Percentiles rank a stretch among this genome's conserved stretches.
Evolutionary conservation across 306 rosid species (phyloP).

Genomic region (Castanea mollissima): DNA sequence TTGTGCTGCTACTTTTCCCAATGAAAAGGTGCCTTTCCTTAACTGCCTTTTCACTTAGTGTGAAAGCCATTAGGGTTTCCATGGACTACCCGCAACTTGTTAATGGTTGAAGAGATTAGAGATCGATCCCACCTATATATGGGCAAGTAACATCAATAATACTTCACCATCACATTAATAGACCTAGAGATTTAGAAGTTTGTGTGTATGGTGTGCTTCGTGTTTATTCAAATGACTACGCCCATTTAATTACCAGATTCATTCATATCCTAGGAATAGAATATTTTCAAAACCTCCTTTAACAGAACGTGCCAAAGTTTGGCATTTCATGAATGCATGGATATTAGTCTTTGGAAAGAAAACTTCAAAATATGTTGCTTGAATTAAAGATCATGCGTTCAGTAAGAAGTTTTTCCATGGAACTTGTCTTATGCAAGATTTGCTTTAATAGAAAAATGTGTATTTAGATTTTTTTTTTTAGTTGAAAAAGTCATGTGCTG

Average conservation of each 20-base stretch:
- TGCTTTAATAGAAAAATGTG: too few relatives aligned
- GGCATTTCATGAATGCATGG: too few relatives aligned
- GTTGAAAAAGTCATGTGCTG: too few relatives aligned
- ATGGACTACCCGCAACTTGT: conserved; percentile 23
- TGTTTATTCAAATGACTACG: neutral
- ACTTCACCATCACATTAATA: neutral
- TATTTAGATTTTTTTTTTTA: too few relatives aligned
- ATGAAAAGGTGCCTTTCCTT: conserved; percentile 27
- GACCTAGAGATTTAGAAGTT: neutral
- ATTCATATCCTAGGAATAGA: neutral
- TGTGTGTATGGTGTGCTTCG: neutral
- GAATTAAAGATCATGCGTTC: neutral
- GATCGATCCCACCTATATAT: conserved; percentile 1
- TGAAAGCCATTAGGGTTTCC: conserved; percentile 43
- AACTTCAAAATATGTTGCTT: neutral
- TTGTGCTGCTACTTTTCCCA: conserved; percentile 36
- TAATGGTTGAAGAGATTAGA: neutral
- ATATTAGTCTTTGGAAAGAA: neutral
- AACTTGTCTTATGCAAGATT: too few relatives aligned
- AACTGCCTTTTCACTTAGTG: conserved; percentile 28
- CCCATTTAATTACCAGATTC: neutral
- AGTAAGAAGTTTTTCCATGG: too few relatives aligned
- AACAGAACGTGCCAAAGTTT: too few relatives aligned
- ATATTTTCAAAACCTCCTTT: too few relatives aligned
- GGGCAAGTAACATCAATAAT: neutral